Evolutionary conservation across 176 grass and related monocot genomes (phyloP).

Genomic region (Eragrostis nindensis): DNA sequence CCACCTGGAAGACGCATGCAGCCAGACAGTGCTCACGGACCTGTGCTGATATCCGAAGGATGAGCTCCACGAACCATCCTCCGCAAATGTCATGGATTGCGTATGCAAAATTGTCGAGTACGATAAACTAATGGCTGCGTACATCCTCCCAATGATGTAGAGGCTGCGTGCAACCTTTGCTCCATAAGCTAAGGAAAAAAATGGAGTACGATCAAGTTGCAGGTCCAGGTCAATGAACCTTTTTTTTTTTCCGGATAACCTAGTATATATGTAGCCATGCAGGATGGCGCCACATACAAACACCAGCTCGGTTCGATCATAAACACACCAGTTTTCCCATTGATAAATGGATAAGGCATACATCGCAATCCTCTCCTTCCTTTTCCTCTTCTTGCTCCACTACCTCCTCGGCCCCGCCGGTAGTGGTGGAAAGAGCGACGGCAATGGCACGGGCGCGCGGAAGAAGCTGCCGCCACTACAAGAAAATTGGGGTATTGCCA

Average conservation of each 20-base stretch:
- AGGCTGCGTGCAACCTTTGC: not conserved
- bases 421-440: not conserved
- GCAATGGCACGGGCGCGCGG: no score
- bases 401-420: not conserved
- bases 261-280: not conserved
- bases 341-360: not conserved
- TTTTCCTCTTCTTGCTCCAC: not conserved
- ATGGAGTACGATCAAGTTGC: no score
- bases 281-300: not conserved
- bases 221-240: not conserved
- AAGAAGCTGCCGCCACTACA: slow-evolving; percentile 22
- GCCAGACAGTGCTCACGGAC: not conserved
- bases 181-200: no score
- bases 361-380: not conserved
- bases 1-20: not conserved
- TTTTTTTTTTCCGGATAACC: not conserved
- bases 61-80: not conserved
- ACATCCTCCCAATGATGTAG: no score
- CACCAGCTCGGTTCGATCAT: not conserved
- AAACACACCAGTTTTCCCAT: not conserved
- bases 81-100: not conserved
- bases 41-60: not conserved
- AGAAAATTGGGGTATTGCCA: no score
- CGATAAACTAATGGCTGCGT: no score
- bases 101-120: not conserved